Base-by-base conservation (phyloP, 352 stramenopile genomes). In the Peronospora destructor region DNA sequence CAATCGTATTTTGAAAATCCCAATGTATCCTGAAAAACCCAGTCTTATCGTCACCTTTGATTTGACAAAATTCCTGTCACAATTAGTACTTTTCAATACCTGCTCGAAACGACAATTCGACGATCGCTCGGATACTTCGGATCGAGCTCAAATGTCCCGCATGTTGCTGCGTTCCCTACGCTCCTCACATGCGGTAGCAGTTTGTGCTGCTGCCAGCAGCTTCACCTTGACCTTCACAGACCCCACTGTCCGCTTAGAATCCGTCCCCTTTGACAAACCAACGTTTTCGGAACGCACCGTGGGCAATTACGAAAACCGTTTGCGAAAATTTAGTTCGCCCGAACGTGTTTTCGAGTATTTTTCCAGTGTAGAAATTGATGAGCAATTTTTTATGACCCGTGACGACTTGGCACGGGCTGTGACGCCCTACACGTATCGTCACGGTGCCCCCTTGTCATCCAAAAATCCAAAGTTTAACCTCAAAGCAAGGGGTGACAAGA, bases 301-400 rank as follows among this genome's bases (percentile, higher is more conserved):
- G 13, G 83, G 85, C 56, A 90, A 73, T 40, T 95, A 95, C 61
- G 85, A 95, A 69, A 95, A 95, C 66, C 81, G 85, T 1, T 47
- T 95, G 45, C 85, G 85, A 53, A 80, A 76, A 55, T 90, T 91
- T 64, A 87, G 73, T 50, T 72, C 74, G 8, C 85, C 85, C 17
- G 83, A 94, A 68, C 84, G 84, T 49, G 80, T 95, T 8, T 95
- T 95, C 49, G 80, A 91, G 73, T 95, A 95, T 61, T 95, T 95
- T 50, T 89, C 85, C 13, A 88, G 75, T 45, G 78, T 95, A 2
- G 68, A 89, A 60, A 67, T 93, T 56, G 73, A 92, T 42, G 68
- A 74, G 44, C 64, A 93, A 35, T 85, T 65, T 47, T 92, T 71
- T 55, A 95, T 95, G 85, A 93, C 82, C 26, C 73, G 73, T 23